These are phyloP conservation scores for Ilyonectria robusta DNA, from an alignment of 2,329 filamentous ascomycete genomes.

Conservation along the genomic window DNA sequence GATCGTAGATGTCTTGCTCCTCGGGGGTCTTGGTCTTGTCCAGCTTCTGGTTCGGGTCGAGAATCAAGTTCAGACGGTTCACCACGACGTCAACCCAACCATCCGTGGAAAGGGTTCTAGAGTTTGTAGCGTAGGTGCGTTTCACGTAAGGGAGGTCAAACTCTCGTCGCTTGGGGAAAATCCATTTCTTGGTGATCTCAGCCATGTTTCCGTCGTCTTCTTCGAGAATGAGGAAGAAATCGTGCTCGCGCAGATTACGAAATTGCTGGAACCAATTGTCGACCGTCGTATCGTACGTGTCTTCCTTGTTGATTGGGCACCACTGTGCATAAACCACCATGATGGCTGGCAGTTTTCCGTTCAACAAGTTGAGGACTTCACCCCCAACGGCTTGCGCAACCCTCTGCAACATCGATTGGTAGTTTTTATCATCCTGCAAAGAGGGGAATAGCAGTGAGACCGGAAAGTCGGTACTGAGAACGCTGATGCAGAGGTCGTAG, in stretches of 20 bases:
- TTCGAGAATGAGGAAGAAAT: constrained; percentile 41
- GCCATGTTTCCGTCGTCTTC: constrained; percentile 60
- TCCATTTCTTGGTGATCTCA: constrained; percentile 60
- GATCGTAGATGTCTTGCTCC: constrained; percentile 45
- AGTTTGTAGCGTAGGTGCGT: constrained; percentile 60
- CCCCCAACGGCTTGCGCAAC: constrained; percentile 54
- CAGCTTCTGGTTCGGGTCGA: constrained; percentile 33
- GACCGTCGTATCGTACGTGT: constrained; percentile 52
- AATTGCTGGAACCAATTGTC: constrained; percentile 59
- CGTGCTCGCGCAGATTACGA: constrained; percentile 49
- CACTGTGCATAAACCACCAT: constrained; percentile 66
- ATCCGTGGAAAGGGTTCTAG: constrained; percentile 55
- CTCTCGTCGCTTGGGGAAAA: constrained; percentile 61
- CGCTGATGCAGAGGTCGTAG: constrained; percentile 63
- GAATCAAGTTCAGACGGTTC: constrained; percentile 37
- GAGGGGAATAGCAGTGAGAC: constrained; percentile 55
- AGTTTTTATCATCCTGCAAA: constrained; percentile 46
- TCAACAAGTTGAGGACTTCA: constrained; percentile 53
- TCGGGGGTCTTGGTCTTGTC: constrained; percentile 14
- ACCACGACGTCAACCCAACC: constrained; percentile 53
- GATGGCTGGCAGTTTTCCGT: constrained; percentile 55
- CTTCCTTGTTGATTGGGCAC: constrained; percentile 56
- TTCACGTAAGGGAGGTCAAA: constrained; percentile 65
- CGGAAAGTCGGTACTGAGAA: constrained; percentile 58
- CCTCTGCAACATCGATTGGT: constrained; percentile 48